Percentiles rank a stretch among this genome's conserved stretches.
These are phyloP conservation scores for Phaeosphaeria sp. DNA, from an alignment of 2,329 filamentous ascomycete genomes.

Conservation along the genomic window DNA sequence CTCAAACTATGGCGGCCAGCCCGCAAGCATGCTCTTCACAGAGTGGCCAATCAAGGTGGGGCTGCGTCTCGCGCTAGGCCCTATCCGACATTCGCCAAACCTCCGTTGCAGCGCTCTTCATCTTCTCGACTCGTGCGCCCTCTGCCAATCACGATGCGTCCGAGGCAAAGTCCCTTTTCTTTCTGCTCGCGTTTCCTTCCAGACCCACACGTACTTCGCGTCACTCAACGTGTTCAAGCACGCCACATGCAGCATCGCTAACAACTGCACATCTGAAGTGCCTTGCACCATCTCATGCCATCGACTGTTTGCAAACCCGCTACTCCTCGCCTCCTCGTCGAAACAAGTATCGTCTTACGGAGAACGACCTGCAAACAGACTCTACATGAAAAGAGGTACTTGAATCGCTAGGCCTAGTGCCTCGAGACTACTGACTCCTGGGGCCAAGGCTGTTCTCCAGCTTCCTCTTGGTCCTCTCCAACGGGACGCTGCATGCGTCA, in stretches of 20 bases:
- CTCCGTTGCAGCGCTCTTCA: conserved; percentile 38
- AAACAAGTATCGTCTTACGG: neutral
- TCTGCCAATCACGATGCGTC: conserved; percentile 1
- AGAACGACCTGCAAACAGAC: neutral
- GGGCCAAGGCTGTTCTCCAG: neutral
- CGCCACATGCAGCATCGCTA: neutral
- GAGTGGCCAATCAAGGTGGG: conserved; percentile 9
- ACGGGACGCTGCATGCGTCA: conserved; percentile 9
- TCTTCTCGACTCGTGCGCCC: conserved; percentile 23
- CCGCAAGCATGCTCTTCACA: conserved; percentile 7
- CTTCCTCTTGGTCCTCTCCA: neutral
- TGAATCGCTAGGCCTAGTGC: neutral
- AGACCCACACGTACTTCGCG: neutral
- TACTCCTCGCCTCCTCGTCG: neutral
- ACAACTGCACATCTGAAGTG: neutral
- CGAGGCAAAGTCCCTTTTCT: neutral
- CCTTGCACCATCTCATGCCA: neutral
- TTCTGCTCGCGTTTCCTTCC: conserved; percentile 2
- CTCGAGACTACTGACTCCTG: neutral
- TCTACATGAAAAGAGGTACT: neutral
- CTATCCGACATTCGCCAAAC: conserved; percentile 32
- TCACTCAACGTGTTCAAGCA: neutral
- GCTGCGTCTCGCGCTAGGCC: conserved; percentile 7
- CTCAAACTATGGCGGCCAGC: conserved; percentile 16
- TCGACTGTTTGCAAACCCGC: neutral